phyloP scores from a whole-genome alignment of 1,139 yeast genomes.

The Sugiyamaella pinicola region DNA sequence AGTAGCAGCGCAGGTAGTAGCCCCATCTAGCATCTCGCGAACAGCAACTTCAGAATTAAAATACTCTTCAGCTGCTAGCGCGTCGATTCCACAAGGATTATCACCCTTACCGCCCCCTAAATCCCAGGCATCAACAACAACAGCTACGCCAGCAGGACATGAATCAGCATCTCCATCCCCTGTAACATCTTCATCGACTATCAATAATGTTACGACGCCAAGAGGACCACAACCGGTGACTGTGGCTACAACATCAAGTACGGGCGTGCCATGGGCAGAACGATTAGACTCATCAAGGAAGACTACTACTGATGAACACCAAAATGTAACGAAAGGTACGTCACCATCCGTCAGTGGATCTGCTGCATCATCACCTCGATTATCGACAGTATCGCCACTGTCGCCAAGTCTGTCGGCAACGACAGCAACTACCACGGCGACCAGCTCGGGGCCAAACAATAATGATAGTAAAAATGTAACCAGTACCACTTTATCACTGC shows the following conservation, averaged over 20 bases:
- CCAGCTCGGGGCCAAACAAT: not conserved
- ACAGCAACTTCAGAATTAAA: slow-evolving; percentile 63
- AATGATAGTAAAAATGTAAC: not conserved
- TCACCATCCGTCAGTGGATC: slow-evolving; percentile 26
- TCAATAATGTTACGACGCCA: slow-evolving; percentile 19
- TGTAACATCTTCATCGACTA: slow-evolving; percentile 22
- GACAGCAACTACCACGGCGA: slow-evolving; percentile 10
- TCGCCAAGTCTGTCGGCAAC: slow-evolving; percentile 21
- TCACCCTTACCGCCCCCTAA: slow-evolving; percentile 39
- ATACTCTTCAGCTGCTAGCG: slow-evolving; percentile 72
- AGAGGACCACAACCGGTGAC: slow-evolving; percentile 19
- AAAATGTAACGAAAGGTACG: not conserved
- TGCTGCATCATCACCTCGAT: slow-evolving; percentile 27
- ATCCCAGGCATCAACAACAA: slow-evolving; percentile 13
- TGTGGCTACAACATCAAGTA: slow-evolving; percentile 21
- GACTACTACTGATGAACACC: slow-evolving; percentile 2
- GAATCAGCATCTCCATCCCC: slow-evolving; percentile 28
- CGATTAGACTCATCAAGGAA: slow-evolving; percentile 24
- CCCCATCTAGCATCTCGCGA: slow-evolving; percentile 74
- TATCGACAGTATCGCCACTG: slow-evolving; percentile 16
- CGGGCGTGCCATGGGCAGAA: slow-evolving; percentile 35
- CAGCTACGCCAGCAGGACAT: slow-evolving; percentile 6
- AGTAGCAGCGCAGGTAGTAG: not conserved
- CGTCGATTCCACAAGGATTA: slow-evolving; percentile 38
- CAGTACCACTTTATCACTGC: slow-evolving; percentile 17